Evolutionary conservation across 345 rosid genomes (phyloP).

Genomic region (Eutrema yunnanense): DNA sequence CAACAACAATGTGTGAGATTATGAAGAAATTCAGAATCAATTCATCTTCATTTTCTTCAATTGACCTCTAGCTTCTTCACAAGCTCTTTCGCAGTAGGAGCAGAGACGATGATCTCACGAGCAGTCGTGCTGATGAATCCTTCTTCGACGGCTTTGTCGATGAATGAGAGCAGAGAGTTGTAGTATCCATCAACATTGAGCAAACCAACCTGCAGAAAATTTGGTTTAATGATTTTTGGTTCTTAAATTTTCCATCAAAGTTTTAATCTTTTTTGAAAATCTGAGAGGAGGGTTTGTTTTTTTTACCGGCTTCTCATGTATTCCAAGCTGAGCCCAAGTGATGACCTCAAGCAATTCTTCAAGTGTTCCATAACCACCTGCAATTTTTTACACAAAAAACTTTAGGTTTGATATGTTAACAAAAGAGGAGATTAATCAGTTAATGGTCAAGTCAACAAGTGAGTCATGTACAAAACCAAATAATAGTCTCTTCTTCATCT

Average conservation of each 20-base stretch:
- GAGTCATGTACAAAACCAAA: not conserved
- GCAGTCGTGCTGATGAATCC: constrained; percentile 85
- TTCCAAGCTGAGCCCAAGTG: constrained; percentile 99
- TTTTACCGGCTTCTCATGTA: constrained; percentile 88
- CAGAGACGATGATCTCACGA: constrained; percentile 81
- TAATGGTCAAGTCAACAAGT: constrained; percentile 19
- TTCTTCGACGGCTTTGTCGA: constrained; percentile 98
- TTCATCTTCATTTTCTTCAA: not conserved
- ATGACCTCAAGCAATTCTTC: constrained; percentile 98
- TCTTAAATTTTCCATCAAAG: not conserved
- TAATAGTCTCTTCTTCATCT: not conserved
- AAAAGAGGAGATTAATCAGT: not conserved
- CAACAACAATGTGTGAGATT: not conserved
- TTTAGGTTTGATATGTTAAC: not conserved
- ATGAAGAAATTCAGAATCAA: not conserved
- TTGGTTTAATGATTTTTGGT: not conserved
- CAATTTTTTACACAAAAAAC: constrained; percentile 3
- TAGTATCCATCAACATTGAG: constrained; percentile 98
- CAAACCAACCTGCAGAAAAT: constrained; percentile 75
- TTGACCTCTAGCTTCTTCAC: constrained; percentile 85
- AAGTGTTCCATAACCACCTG: constrained; percentile 98
- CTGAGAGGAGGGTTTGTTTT: too few species aligned
- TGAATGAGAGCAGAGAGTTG: constrained; percentile 87
- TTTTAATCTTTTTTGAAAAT: not conserved
- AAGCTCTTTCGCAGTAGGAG: constrained; percentile 80